These are phyloP conservation scores for Monilinia aucupariae DNA, from an alignment of 2,329 filamentous ascomycete genomes.

Conservation along the genomic window DNA sequence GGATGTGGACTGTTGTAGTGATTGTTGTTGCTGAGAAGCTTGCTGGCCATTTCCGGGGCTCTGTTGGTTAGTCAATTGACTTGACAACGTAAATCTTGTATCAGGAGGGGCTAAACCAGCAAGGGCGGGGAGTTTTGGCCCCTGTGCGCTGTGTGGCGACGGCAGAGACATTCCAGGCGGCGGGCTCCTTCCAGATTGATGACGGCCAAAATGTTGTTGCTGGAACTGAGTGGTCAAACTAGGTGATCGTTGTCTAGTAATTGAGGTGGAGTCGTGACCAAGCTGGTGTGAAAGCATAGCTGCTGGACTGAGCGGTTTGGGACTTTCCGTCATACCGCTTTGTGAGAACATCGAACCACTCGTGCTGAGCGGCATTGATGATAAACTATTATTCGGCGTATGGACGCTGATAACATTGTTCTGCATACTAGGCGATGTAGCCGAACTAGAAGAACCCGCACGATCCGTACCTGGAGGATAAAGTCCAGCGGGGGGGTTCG, in stretches of 20 bases:
- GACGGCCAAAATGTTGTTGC: slow-evolving; percentile 57
- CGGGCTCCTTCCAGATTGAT: slow-evolving; percentile 51
- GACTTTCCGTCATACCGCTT: slow-evolving; percentile 73
- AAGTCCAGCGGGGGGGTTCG: slow-evolving; percentile 45
- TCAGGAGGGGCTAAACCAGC: slow-evolving; percentile 35
- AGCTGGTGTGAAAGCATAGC: slow-evolving; percentile 45
- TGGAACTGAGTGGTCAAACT: slow-evolving; percentile 60
- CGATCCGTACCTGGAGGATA: slow-evolving; percentile 59
- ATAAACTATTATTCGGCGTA: slow-evolving; percentile 46
- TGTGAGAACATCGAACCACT: slow-evolving; percentile 59
- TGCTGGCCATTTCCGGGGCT: slow-evolving; percentile 22
- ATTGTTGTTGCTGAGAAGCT: slow-evolving; percentile 24
- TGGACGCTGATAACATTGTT: slow-evolving; percentile 38
- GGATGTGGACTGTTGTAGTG: slow-evolving; percentile 23
- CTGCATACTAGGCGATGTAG: slow-evolving; percentile 47
- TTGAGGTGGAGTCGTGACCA: slow-evolving; percentile 48
- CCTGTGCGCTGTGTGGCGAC: slow-evolving; percentile 30
- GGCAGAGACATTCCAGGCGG: slow-evolving; percentile 33
- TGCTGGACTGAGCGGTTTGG: slow-evolving; percentile 70
- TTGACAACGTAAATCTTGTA: slow-evolving; percentile 32
- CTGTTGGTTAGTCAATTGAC: slow-evolving; percentile 29
- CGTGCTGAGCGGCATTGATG: slow-evolving; percentile 44
- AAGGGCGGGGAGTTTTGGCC: slow-evolving; percentile 34
- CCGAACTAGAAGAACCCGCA: slow-evolving; percentile 45
- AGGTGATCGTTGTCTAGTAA: slow-evolving; percentile 57